Conservation (phyloP, 1,284 basidiomycete species). For the Sphaerobolus stellatus region DNA sequence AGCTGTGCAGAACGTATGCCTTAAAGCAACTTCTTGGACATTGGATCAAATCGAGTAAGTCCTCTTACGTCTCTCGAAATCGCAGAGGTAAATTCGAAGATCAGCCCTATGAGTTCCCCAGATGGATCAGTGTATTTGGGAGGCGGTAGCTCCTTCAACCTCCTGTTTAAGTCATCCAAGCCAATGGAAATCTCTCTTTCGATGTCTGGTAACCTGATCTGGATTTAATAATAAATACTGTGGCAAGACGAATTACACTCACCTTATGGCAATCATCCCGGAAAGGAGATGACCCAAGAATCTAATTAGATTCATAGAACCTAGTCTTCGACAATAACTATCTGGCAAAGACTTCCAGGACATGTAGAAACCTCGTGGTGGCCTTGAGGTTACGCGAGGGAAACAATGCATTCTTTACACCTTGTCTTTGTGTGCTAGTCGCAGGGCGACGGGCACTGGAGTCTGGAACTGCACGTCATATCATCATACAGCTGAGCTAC, state of each 20-base stretch:
- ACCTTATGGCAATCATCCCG: conserved; percentile 58
- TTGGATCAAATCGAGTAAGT: too few relatives aligned
- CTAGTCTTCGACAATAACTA: too few relatives aligned
- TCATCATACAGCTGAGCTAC: too few relatives aligned
- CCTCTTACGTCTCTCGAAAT: conserved; percentile 51
- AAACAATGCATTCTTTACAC: too few relatives aligned
- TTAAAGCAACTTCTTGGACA: too few relatives aligned
- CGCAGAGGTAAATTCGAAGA: conserved; percentile 47
- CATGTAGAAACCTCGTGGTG: too few relatives aligned
- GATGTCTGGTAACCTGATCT: conserved; percentile 58
- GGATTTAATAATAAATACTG: not conserved
- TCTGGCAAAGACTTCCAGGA: too few relatives aligned
- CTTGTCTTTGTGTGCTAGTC: too few relatives aligned
- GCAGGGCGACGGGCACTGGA: too few relatives aligned
- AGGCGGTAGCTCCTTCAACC: conserved; percentile 45
- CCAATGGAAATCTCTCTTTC: conserved; percentile 48
- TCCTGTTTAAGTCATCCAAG: conserved; percentile 39
- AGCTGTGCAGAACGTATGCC: conserved; percentile 49
- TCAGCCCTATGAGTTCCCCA: conserved; percentile 49
- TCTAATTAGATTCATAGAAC: conserved; percentile 55
- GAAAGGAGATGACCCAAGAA: conserved; percentile 56
- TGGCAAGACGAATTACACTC: conserved; percentile 11
- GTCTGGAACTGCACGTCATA: too few relatives aligned
- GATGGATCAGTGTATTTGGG: conserved; percentile 55
- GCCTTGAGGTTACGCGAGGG: too few relatives aligned